phyloP scores from a whole-genome alignment of 495 filamentous ascomycete genomes.

The Penicillium psychrofluorescens region DNA sequence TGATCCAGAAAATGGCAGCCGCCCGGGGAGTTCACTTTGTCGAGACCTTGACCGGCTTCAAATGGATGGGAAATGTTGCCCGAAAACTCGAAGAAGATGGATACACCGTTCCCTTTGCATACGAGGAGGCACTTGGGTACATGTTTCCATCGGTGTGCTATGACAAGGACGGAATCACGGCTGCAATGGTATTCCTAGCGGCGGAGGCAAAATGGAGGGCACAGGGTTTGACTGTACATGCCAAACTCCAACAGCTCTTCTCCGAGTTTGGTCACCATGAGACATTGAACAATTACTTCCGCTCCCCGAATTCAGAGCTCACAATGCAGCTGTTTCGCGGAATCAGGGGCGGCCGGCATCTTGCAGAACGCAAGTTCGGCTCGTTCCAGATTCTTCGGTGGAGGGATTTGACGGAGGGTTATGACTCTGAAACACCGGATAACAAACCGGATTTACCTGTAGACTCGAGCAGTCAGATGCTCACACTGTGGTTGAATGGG shows the following conservation, averaged over 20 bases:
- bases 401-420: conserved; percentile 62
- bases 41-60: conserved; percentile 69
- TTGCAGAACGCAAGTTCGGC: conserved; percentile 39
- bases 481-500: conserved; percentile 57
- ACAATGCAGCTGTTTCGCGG: conserved; percentile 48
- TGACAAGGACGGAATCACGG: conserved; percentile 67
- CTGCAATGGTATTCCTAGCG: conserved; percentile 56
- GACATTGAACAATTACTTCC: conserved; percentile 61
- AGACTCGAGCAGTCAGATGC: conserved; percentile 58
- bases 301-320: conserved; percentile 46
- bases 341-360: conserved; percentile 43
- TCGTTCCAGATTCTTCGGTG: conserved; percentile 48
- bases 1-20: conserved; percentile 54
- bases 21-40: conserved; percentile 49
- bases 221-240: conserved; percentile 49
- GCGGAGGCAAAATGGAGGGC: conserved; percentile 47
- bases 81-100: conserved; percentile 36
- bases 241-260: conserved; percentile 56
- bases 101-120: conserved; percentile 53
- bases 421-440: conserved; percentile 50
- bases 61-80: conserved; percentile 57
- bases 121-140: conserved; percentile 69
- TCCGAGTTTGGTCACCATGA: conserved; percentile 56
- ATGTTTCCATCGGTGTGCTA: conserved; percentile 61
- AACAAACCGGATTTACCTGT: conserved; percentile 51